A percentile compares a stretch with the other conserved stretches of the same genome.
Conservation (phyloP, 495 filamentous ascomycete species). For the Apiosordaria backusii region DNA sequence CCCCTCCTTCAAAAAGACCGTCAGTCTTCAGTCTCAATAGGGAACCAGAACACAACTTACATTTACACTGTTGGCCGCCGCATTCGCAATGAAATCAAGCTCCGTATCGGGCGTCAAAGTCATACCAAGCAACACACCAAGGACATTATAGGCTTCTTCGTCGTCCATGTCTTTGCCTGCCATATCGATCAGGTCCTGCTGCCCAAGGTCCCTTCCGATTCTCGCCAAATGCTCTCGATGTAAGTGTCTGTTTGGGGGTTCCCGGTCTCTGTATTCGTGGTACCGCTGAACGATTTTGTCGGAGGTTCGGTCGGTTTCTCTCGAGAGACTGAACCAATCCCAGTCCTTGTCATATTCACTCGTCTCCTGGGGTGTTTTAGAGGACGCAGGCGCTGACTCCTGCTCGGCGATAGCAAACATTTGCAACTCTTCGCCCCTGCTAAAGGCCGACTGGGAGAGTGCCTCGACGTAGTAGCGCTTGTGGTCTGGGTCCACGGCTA, state of each 20-base stretch:
- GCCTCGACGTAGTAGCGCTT: conserved; percentile 21
- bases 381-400: background rate
- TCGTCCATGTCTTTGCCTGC: background rate
- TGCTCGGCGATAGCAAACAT: conserved; percentile 17
- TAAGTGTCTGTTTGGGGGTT: background rate
- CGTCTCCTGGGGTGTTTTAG: background rate
- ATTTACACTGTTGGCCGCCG: background rate
- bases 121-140: too few species aligned
- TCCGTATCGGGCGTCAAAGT: background rate
- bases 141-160: conserved; percentile 13
- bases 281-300: background rate
- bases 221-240: conserved; percentile 15
- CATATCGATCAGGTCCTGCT: background rate
- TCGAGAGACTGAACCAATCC: conserved; percentile 17
- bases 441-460: conserved; percentile 19
- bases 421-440: conserved; percentile 24
- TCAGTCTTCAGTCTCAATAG: too few species aligned
- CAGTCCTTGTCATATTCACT: conserved; percentile 21
- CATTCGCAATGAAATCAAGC: background rate
- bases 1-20: too few species aligned
- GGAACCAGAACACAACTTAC: too few species aligned
- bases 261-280: background rate
- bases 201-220: background rate
- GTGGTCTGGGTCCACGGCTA: conserved; percentile 17
- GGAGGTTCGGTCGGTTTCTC: conserved; percentile 2